Conservation (phyloP, 495 filamentous ascomycete species). For the Neurospora tetrasperma region DNA sequence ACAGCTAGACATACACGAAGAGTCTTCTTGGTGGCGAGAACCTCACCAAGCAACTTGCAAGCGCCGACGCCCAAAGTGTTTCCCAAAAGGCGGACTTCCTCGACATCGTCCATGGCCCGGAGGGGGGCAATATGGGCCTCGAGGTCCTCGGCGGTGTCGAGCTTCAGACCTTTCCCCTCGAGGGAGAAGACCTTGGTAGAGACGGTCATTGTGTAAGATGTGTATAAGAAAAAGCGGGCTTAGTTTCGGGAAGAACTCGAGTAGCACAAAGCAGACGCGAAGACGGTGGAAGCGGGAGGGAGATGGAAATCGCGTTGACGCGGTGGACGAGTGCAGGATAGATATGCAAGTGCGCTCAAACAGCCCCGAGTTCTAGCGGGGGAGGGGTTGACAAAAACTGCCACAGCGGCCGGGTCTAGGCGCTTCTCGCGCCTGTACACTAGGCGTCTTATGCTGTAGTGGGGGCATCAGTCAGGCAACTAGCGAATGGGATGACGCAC, state of each 20-base stretch:
- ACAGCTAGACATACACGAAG: constrained; percentile 46
- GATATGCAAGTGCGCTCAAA: constrained; percentile 1
- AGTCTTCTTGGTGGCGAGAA: constrained; percentile 68
- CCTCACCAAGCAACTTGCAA: constrained; percentile 67
- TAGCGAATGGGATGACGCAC: not conserved
- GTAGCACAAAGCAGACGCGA: not conserved
- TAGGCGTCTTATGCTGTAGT: not conserved
- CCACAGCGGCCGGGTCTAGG: constrained; percentile 1
- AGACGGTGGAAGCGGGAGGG: not conserved
- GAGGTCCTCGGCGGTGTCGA: constrained; percentile 77
- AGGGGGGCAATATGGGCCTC: constrained; percentile 73
- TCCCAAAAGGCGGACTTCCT: constrained; percentile 73
- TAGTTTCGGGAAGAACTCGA: not conserved
- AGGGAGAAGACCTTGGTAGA: constrained; percentile 71
- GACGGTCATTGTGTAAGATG: constrained; percentile 30
- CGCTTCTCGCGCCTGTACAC: not conserved
- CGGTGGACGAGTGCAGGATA: constrained; percentile 4
- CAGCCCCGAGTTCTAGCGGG: constrained; percentile 14
- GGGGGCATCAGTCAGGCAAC: not conserved
- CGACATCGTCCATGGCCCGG: constrained; percentile 58
- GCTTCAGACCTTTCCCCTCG: constrained; percentile 81
- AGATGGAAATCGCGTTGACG: not conserved
- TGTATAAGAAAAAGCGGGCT: not conserved
- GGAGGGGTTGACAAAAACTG: constrained; percentile 20
- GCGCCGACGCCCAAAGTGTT: constrained; percentile 90